Base-by-base conservation (phyloP, 352 stramenopile genomes). In the Pythium myriotylum region DNA sequence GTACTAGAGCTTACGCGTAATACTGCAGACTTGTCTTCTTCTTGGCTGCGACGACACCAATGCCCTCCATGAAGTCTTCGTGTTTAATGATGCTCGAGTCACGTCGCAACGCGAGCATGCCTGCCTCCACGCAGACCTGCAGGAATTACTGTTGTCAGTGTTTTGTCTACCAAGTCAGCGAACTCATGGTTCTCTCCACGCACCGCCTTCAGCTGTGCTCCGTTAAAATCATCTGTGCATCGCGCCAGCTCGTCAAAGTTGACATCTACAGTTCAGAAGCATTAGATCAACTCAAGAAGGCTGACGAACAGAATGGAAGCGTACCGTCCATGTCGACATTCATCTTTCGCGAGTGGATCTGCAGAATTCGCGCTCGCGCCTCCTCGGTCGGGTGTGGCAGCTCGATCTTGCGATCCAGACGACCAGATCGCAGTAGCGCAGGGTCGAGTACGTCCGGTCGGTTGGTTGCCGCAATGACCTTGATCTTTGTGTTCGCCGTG, bases 51-150 rank as follows among this genome's bases (percentile, higher is more conserved):
- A 99, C 97, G 41, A 98, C 94, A 35, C 84, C 96, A 72, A 99
- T 99, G n/a, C 92, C 97, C 71, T 99, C 97, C 89, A 99, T 98
- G 73, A 99, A 99, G 79, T 99, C 96, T 73, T 99, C 95, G 78
- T 99, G 97, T 68, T 98, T 94, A 62, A 99, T 98, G 67, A 98
- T 85, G 35, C 84, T 92, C 51, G 87, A 96, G 55, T 99, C 96
- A 45, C 94, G 82, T 70, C 97, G 84, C 54, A 99, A 78, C 23
- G 97, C 97, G 42, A 99, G 74, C 97, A 99, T 99, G 59, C 97
- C 97, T 33, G 97, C 96, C 74, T 99, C 97, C 22, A 99, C 97
- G 65, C 96, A 99, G n/a, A 99, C 35, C 52, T 72, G 37, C 54
- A 40, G 4, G n/a, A n/a, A 45, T 5, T n/a, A 45, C 5, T 7